These are phyloP conservation scores for Pseudogymnoascus sp. DNA, from an alignment of 2,329 filamentous ascomycete species.

Conservation along the genomic window DNA sequence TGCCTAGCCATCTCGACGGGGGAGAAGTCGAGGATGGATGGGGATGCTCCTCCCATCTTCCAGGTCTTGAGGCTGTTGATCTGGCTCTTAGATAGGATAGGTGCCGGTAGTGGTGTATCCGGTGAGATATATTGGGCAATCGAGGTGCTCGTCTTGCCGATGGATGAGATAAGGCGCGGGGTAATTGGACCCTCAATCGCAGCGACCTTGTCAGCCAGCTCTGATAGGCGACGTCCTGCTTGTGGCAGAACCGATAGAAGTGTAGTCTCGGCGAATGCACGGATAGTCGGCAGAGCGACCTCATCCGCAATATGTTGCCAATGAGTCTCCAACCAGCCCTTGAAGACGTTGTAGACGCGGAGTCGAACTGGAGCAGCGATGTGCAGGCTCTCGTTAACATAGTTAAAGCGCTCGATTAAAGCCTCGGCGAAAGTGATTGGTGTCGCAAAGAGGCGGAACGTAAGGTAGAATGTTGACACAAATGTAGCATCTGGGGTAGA, in stretches of 20 bases:
- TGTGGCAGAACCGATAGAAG: slow-evolving; percentile 63
- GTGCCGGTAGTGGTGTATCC: slow-evolving; percentile 63
- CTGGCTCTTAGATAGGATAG: slow-evolving; percentile 70
- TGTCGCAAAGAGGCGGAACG: slow-evolving; percentile 86
- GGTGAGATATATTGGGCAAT: slow-evolving; percentile 62
- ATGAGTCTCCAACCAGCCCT: slow-evolving; percentile 93
- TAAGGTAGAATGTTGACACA: slow-evolving; percentile 91
- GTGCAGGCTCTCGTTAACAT: slow-evolving; percentile 70
- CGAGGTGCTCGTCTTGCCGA: slow-evolving; percentile 79
- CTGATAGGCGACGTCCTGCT: slow-evolving; percentile 72
- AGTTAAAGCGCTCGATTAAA: slow-evolving; percentile 87
- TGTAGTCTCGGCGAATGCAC: slow-evolving; percentile 69
- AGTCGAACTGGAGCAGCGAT: slow-evolving; percentile 76
- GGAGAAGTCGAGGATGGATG: slow-evolving; percentile 84
- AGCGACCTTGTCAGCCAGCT: slow-evolving; percentile 72
- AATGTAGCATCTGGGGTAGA: slow-evolving; percentile 88
- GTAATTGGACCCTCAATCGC: slow-evolving; percentile 67
- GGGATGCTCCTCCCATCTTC: slow-evolving; percentile 61
- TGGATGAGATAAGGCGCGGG: slow-evolving; percentile 73
- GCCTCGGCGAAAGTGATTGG: slow-evolving; percentile 71
- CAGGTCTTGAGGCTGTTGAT: slow-evolving; percentile 63
- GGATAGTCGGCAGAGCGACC: slow-evolving; percentile 66
- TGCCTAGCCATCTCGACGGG: slow-evolving; percentile 86
- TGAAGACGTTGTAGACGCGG: slow-evolving; percentile 92
- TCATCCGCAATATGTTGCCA: slow-evolving; percentile 81